These are phyloP conservation scores for Datura wrightii DNA, from an alignment of 257 asterid species.

Conservation along the genomic window DNA sequence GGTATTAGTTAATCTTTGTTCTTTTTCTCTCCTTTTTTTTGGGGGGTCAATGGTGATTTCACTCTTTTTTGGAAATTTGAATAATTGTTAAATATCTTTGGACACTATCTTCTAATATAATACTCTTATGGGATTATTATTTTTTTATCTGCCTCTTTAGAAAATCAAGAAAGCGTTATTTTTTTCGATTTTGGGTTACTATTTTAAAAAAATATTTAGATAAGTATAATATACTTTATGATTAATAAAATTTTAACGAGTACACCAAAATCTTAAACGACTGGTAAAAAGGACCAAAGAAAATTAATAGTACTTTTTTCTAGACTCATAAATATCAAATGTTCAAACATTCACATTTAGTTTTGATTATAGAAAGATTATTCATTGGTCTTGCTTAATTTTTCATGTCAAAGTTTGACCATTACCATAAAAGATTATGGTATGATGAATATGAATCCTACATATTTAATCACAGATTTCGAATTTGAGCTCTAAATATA, in stretches of 20 bases:
- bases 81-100: background rate
- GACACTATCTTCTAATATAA: background rate
- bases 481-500: background rate
- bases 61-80: slow-evolving; percentile 3
- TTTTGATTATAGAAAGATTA: background rate
- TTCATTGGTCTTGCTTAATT: background rate
- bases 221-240: background rate
- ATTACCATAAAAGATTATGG: background rate
- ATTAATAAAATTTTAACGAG: background rate
- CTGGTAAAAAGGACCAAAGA: background rate
- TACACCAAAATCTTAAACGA: background rate
- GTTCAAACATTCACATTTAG: background rate
- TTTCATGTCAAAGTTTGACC: background rate
- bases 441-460: too few relatives aligned
- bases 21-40: background rate
- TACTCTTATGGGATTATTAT: background rate
- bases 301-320: background rate
- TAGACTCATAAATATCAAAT: background rate
- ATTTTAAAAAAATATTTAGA: background rate
- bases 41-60: background rate
- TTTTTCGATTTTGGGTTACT: background rate
- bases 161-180: background rate
- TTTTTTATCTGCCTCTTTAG: background rate
- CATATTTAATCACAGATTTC: too few relatives aligned
- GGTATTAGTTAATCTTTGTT: background rate